Evolutionary conservation across 768 basidiomycete genomes (phyloP), one percentile per base, ranked within the genome.

Genomic region (Termitomyces titanicus): DNA sequence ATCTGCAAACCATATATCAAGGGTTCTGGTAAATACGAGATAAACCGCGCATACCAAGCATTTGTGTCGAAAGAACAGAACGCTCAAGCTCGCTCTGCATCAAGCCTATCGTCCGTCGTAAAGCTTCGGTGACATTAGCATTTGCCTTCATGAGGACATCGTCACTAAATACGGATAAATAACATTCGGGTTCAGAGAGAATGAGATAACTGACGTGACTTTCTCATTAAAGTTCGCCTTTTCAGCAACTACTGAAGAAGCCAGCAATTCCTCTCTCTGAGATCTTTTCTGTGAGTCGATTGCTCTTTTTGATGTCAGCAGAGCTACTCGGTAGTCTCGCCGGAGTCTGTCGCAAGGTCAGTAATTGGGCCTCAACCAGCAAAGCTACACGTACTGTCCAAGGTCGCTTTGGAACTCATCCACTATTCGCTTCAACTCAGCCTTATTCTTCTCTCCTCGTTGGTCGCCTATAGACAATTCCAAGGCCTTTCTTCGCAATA

Each of bases 61-160:
- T 83, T 66, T 99, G 94, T 5, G 79, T 79, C 3, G 91, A 84
- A 47, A 96, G 78, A 6, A 95, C 91, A 0, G 92, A 94, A 22
- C 85, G 83, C 64, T 98, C 92, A 2, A 99, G 84, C 64, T 98
- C 97, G 38, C 82, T 83, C 71, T 96, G 92, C 92, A 99, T 92
- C 4, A 93, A 73, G 12, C 74, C 78, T 35, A 93, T 80, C 3
- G 95, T 98, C 34, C 94, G 82, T 45, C 91, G 84, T 9, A 98
- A 75, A 3, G 92, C 84, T 20, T 90, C 88, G 1, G 95, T 98
- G 10, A 99, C 92, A 58, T 94, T 82, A 57, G 89, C 81, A 53
- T 86, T 92, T n/a, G 92, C 86, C 59, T 85, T 85, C 87, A 94
- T 94, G 12, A 99, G 79, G 0, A 80, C 79, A 61, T 97, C 94